phyloP scores from a whole-genome alignment of 805 yeast genomes.

The Candida yuanshanica region DNA sequence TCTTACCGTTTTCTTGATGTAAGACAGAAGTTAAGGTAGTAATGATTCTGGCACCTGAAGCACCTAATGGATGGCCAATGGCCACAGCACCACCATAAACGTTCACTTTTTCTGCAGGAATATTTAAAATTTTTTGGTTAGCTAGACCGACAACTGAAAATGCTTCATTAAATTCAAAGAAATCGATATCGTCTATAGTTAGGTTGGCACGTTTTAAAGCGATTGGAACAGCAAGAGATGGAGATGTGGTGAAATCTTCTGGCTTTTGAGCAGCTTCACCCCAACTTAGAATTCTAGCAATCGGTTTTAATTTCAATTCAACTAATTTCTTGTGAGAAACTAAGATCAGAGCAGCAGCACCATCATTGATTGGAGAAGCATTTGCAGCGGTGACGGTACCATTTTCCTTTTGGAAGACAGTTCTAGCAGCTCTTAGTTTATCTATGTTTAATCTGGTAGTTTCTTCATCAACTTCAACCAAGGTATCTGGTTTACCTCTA shows the following conservation, averaged over 20 bases:
- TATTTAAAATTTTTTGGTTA: conserved; percentile 62
- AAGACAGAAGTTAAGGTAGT: conserved; percentile 81
- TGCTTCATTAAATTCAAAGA: conserved; percentile 95
- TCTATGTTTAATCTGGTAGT: conserved; percentile 67
- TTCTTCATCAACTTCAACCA: conserved; percentile 81
- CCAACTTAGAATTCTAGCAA: conserved; percentile 89
- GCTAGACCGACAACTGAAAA: conserved; percentile 96
- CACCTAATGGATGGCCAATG: conserved; percentile 90
- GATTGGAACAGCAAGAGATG: conserved; percentile 91
- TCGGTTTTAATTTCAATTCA: conserved; percentile 82
- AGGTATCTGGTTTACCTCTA: conserved; percentile 83
- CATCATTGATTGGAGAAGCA: conserved; percentile 94
- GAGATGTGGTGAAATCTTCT: conserved; percentile 92
- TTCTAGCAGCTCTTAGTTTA: conserved; percentile 76
- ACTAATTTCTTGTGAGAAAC: conserved; percentile 80
- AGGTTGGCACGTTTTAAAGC: conserved; percentile 85
- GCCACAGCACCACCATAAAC: conserved; percentile 97
- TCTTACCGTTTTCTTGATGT: conserved; percentile 76
- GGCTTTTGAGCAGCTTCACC: conserved; percentile 98
- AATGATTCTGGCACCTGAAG: conserved; percentile 92
- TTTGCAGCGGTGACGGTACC: conserved; percentile 98
- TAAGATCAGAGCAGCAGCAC: conserved; percentile 92
- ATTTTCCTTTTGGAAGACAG: conserved; percentile 89
- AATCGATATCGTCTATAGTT: conserved; percentile 65
- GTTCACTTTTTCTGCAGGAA: conserved; percentile 66